A percentile compares a stretch with the other conserved stretches of the same genome.
Evolutionary conservation across 2,329 filamentous ascomycete species (phyloP).

Genomic region (Chrysoporthe puriensis): DNA sequence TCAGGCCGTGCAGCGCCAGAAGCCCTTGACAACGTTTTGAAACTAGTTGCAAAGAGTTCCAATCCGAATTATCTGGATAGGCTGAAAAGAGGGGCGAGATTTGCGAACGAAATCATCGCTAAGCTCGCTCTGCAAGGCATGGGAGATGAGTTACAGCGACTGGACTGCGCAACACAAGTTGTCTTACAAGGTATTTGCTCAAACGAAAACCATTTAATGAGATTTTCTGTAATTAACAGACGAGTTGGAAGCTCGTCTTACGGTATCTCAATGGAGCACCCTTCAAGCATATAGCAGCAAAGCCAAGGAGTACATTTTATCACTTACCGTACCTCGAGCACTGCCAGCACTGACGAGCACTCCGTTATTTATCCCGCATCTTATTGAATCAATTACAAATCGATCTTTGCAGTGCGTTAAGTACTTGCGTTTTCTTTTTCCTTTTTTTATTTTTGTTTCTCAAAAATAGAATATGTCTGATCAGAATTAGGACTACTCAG

Average conservation of each 20-base stretch:
- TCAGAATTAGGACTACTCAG: not conserved
- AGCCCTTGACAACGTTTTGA: not conserved
- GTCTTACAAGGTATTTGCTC: not conserved
- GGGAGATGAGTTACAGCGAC: not conserved
- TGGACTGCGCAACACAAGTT: not conserved
- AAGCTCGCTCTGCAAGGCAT: not conserved
- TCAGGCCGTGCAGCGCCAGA: not conserved
- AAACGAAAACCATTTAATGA: not conserved
- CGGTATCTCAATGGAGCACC: not conserved
- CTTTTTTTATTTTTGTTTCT: too few relatives aligned
- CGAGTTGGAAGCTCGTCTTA: not conserved
- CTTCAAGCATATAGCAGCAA: not conserved
- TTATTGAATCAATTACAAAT: not conserved
- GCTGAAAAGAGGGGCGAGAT: not conserved
- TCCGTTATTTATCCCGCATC: not conserved
- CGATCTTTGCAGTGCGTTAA: not conserved
- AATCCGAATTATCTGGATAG: not conserved
- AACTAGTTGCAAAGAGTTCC: not conserved
- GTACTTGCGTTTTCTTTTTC: not conserved
- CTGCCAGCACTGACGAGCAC: not conserved
- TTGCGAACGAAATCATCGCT: not conserved
- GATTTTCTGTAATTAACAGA: not conserved
- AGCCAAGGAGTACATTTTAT: not conserved
- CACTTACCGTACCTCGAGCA: not conserved
- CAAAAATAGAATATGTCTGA: not conserved